Conservation (phyloP, 768 basidiomycete genomes). For the Dentipellis fragilis region DNA sequence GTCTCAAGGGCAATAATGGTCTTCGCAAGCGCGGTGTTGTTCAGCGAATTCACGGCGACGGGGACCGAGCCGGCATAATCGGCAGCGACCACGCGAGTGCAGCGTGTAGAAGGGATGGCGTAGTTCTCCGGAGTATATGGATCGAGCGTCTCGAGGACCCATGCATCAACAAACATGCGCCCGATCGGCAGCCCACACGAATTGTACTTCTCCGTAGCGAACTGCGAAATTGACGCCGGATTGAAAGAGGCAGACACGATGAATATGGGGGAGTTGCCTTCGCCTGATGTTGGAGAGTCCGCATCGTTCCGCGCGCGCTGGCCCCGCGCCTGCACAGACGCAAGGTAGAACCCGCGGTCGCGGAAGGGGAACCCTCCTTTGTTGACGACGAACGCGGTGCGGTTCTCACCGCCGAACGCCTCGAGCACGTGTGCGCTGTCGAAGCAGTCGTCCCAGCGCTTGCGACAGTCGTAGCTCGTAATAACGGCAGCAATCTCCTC, state of each 20-base stretch:
- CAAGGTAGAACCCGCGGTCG: slow-evolving; percentile 77
- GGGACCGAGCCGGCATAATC: slow-evolving; percentile 86
- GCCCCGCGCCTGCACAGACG: slow-evolving; percentile 60
- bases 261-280: slow-evolving; percentile 58
- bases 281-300: slow-evolving; percentile 24
- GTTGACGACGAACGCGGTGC: slow-evolving; percentile 60
- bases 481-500: slow-evolving; percentile 80
- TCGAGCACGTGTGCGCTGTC: slow-evolving; percentile 63
- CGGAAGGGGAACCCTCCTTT: slow-evolving; percentile 87
- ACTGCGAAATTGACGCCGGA: slow-evolving; percentile 47
- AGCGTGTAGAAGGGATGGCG: slow-evolving; percentile 86
- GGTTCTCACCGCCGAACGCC: slow-evolving; percentile 52
- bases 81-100: slow-evolving; percentile 74
- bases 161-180: slow-evolving; percentile 80
- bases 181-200: slow-evolving; percentile 65
- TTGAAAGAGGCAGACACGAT: slow-evolving; percentile 78
- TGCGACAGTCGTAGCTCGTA: slow-evolving; percentile 58
- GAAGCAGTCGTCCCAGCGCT: slow-evolving; percentile 82
- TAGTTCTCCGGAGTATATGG: slow-evolving; percentile 92
- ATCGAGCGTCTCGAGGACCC: slow-evolving; percentile 94
- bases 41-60: slow-evolving; percentile 72
- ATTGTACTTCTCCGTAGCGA: slow-evolving; percentile 65
- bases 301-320: slow-evolving; percentile 24
- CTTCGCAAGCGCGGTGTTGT: slow-evolving; percentile 69
- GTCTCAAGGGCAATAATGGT: slow-evolving; percentile 66